These are phyloP conservation scores for Parathielavia appendiculata DNA, from an alignment of 495 filamentous ascomycete species.

Conservation along the genomic window DNA sequence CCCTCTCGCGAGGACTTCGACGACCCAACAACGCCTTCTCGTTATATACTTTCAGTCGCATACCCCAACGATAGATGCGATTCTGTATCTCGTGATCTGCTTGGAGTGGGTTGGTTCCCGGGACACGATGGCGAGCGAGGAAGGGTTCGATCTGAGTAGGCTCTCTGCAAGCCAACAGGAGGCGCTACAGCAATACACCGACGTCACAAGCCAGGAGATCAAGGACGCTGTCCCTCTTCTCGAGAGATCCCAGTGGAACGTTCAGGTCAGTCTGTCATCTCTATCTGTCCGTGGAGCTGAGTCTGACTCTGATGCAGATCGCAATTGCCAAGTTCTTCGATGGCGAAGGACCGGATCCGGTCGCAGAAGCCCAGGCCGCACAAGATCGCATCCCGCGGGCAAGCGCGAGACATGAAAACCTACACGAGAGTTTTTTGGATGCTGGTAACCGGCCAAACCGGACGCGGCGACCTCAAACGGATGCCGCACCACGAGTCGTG, in stretches of 20 bases:
- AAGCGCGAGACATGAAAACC: conserved; percentile 60
- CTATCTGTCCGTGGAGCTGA: background rate
- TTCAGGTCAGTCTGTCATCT: conserved; percentile 58
- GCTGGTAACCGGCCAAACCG: conserved; percentile 32
- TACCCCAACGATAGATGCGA: background rate
- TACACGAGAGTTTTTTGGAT: conserved; percentile 54
- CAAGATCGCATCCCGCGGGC: conserved; percentile 53
- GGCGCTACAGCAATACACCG: conserved; percentile 78
- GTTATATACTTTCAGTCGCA: background rate
- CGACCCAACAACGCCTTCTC: background rate
- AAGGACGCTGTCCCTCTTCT: conserved; percentile 75
- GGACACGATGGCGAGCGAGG: conserved; percentile 33
- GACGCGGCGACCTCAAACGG: conserved; percentile 33
- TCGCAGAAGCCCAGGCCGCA: conserved; percentile 69
- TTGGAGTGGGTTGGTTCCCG: background rate
- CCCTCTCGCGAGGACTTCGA: background rate
- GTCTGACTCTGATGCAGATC: conserved; percentile 52
- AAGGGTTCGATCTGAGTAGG: conserved; percentile 55
- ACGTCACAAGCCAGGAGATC: conserved; percentile 78
- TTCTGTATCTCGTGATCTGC: background rate
- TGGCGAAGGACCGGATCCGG: conserved; percentile 77
- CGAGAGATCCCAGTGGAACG: conserved; percentile 89
- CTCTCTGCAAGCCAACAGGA: conserved; percentile 72
- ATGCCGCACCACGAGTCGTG: conserved; percentile 74
- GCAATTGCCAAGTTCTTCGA: conserved; percentile 97